Conservation (phyloP, 2,329 filamentous ascomycete species). For the Cadophora luteo-olivacea region DNA sequence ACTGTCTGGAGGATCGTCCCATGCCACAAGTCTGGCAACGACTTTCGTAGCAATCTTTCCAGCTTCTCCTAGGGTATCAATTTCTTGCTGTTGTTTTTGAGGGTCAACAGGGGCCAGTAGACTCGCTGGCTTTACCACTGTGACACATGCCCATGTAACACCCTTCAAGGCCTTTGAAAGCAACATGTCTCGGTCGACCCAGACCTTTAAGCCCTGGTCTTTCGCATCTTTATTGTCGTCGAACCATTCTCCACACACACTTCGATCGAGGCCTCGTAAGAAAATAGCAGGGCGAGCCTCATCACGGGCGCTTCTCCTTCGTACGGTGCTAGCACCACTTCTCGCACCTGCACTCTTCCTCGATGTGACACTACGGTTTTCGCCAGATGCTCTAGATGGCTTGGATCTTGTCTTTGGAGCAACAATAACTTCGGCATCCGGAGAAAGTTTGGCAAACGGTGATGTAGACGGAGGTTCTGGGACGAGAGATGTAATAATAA, state of each 20-base stretch:
- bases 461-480: conserved; percentile 72
- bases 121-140: conserved; percentile 83
- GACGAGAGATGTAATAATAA: conserved; percentile 82
- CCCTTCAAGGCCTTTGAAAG: conserved; percentile 76
- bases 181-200: conserved; percentile 83
- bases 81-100: conserved; percentile 70
- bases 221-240: conserved; percentile 62
- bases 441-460: conserved; percentile 89
- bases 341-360: conserved; percentile 77
- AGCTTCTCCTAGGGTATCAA: conserved; percentile 65
- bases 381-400: conserved; percentile 67
- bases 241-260: conserved; percentile 76
- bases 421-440: conserved; percentile 96
- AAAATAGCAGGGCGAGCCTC: conserved; percentile 74
- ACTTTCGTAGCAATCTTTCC: conserved; percentile 68
- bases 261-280: conserved; percentile 78
- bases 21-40: conserved; percentile 76
- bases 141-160: conserved; percentile 78
- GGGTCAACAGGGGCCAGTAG: conserved; percentile 75
- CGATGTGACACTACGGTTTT: conserved; percentile 82
- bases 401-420: conserved; percentile 89
- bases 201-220: conserved; percentile 71
- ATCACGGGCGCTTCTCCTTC: conserved; percentile 66
- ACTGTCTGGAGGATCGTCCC: conserved; percentile 87
- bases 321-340: conserved; percentile 74